These are phyloP conservation scores for Galerina sulciceps DNA, from an alignment of 768 basidiomycete species.

Conservation along the genomic window DNA sequence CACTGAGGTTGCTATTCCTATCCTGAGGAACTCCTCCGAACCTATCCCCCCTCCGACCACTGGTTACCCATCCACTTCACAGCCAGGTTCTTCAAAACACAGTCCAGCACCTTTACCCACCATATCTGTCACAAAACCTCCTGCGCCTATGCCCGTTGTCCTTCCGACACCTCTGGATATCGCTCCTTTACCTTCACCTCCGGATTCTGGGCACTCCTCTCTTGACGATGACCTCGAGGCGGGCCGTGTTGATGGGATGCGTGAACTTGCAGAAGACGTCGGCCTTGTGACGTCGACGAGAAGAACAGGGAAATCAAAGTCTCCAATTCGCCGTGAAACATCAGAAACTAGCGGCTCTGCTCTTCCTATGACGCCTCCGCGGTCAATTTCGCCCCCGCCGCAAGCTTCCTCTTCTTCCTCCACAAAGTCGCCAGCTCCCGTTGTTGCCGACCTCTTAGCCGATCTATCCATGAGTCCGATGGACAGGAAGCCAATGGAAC, in stretches of 20 bases:
- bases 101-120: constrained; percentile 44
- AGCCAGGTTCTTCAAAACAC: constrained; percentile 20
- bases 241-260: constrained; percentile 45
- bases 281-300: constrained; percentile 27
- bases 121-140: constrained; percentile 71
- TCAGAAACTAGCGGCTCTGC: constrained; percentile 26
- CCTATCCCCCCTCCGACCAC: constrained; percentile 36
- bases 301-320: constrained; percentile 21
- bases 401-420: neutral
- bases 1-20: constrained; percentile 62
- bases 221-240: constrained; percentile 54
- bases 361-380: constrained; percentile 23
- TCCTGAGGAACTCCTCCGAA: constrained; percentile 48
- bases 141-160: constrained; percentile 70
- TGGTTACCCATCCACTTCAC: constrained; percentile 19
- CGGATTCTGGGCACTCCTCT: constrained; percentile 47
- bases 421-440: constrained; percentile 13
- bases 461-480: constrained; percentile 38
- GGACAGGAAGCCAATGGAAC: constrained; percentile 40
- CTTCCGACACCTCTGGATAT: constrained; percentile 72
- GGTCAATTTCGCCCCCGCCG: constrained; percentile 12
- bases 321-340: constrained; percentile 27
- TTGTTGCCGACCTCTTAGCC: constrained; percentile 53
- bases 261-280: constrained; percentile 30
- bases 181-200: constrained; percentile 44